phyloP scores from a whole-genome alignment of 1,139 yeast species.

The Kurtzmaniella quercitrusa region DNA sequence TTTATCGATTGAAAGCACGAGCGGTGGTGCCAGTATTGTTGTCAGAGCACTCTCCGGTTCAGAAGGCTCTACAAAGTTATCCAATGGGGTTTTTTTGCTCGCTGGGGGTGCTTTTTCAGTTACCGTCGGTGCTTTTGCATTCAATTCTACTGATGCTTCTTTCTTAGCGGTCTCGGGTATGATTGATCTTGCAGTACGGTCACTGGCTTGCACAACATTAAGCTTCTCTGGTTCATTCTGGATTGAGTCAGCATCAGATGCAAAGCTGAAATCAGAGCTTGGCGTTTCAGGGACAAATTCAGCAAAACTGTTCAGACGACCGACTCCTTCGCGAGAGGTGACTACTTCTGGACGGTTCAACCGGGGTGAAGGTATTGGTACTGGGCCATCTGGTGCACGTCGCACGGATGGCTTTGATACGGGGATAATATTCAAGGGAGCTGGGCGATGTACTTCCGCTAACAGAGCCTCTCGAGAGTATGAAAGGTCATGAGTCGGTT shows the following conservation, averaged over 20 bases:
- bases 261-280: constrained; percentile 28
- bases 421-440: not conserved
- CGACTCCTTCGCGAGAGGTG: constrained; percentile 27
- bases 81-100: not conserved
- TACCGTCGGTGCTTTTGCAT: not conserved
- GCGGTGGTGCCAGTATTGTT: constrained; percentile 12
- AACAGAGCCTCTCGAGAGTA: not conserved
- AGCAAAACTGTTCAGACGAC: constrained; percentile 5
- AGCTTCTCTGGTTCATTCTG: constrained; percentile 31
- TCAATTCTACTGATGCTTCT: not conserved
- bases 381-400: not conserved
- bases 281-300: constrained; percentile 25
- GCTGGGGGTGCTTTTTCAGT: not conserved
- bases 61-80: not conserved
- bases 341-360: constrained; percentile 15
- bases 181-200: not conserved
- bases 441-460: not conserved
- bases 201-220: constrained; percentile 9
- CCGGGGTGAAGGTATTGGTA: not conserved
- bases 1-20: constrained; percentile 24
- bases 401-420: constrained; percentile 7
- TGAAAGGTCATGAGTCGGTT: not conserved
- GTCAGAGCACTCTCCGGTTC: constrained; percentile 1
- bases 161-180: not conserved
- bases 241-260: constrained; percentile 35